Conservation (phyloP, 768 basidiomycete species). For the Mrakia blollopis region DNA sequence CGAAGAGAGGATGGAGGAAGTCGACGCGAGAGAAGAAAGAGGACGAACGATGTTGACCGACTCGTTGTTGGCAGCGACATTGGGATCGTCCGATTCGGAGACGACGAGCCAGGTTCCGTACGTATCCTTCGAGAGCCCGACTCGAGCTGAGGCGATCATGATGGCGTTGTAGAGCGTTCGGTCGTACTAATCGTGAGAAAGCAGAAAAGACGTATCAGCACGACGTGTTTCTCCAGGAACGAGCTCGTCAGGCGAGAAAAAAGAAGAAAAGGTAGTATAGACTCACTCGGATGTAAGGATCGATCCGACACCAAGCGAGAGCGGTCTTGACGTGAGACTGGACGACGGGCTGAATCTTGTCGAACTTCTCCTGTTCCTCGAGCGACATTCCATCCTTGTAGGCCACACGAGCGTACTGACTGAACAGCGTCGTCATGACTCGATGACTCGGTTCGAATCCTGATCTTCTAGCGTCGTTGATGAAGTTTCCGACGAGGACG, state of each 20-base stretch:
- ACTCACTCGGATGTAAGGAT: constrained; percentile 29
- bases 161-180: constrained; percentile 18
- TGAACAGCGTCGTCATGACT: constrained; percentile 22
- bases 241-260: not conserved
- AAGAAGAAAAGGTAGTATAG: no score
- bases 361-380: not conserved
- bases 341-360: constrained; percentile 25
- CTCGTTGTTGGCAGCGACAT: constrained; percentile 23
- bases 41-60: constrained; percentile 27
- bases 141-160: constrained; percentile 27
- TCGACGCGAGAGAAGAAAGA: not conserved
- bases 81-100: constrained; percentile 18
- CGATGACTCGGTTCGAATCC: constrained; percentile 25
- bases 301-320: constrained; percentile 25
- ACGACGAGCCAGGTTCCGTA: constrained; percentile 22
- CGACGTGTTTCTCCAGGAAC: not conserved
- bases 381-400: constrained; percentile 20
- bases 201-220: not conserved
- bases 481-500: constrained; percentile 13
- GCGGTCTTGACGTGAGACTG: not conserved
- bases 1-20: not conserved
- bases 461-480: constrained; percentile 23
- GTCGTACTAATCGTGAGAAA: not conserved
- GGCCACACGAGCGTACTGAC: constrained; percentile 18
- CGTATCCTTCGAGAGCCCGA: constrained; percentile 13